phyloP scores from a whole-genome alignment of 129 eudicot genomes.

The Dittrichia graveolens region DNA sequence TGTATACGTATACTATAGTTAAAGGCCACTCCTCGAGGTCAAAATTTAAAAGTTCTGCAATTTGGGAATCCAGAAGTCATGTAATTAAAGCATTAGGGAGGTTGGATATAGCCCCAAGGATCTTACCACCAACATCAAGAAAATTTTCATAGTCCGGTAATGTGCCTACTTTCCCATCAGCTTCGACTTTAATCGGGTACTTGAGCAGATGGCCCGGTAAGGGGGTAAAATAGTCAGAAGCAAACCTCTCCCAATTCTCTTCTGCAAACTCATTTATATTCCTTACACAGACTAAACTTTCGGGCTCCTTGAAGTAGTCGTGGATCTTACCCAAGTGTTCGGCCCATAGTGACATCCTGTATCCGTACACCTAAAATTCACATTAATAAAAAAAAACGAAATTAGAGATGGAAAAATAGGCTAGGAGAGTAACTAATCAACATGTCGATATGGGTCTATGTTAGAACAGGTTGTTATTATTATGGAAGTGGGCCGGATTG shows the following conservation, averaged over 20 bases:
- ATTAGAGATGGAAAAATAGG: background rate
- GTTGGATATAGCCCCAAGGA: slow-evolving; percentile 43
- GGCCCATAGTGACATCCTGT: slow-evolving; percentile 72
- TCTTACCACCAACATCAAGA: slow-evolving; percentile 64
- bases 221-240: slow-evolving; percentile 41
- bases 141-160: slow-evolving; percentile 51
- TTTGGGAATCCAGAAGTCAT: slow-evolving; percentile 2
- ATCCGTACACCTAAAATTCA: slow-evolving; percentile 50
- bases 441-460: background rate
- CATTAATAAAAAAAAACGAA: background rate
- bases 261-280: slow-evolving; percentile 52
- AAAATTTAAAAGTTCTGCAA: background rate
- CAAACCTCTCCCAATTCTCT: slow-evolving; percentile 54
- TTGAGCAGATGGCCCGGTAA: slow-evolving; percentile 57
- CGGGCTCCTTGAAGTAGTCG: slow-evolving; percentile 48
- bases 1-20: too few species aligned
- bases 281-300: slow-evolving; percentile 43
- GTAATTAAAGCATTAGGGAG: slow-evolving; percentile 64
- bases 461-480: too few species aligned
- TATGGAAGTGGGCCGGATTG: too few species aligned
- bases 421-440: background rate
- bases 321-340: slow-evolving; percentile 59
- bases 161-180: slow-evolving; percentile 50
- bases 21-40: too few species aligned
- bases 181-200: slow-evolving; percentile 45